phyloP scores from a whole-genome alignment of 257 asterid species.

The Petunia axillaris region DNA sequence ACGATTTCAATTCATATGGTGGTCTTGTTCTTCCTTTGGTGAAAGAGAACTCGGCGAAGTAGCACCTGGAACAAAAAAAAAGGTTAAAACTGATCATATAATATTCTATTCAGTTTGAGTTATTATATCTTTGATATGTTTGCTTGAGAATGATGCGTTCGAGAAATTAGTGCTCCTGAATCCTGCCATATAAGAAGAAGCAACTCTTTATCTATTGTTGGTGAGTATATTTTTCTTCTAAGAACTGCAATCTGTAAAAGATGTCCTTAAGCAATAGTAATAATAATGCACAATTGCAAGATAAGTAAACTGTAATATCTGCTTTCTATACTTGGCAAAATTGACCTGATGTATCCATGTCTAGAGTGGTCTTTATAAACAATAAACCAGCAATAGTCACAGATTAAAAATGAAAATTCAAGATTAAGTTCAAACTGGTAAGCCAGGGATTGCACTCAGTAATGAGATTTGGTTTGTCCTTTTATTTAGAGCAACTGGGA shows the following conservation, averaged over 20 bases:
- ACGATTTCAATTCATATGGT: too few relatives aligned
- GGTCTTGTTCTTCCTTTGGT: too few relatives aligned
- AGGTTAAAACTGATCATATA: too few relatives aligned
- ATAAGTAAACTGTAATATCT: not conserved
- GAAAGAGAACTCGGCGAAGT: too few relatives aligned
- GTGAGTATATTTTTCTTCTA: not conserved
- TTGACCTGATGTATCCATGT: not conserved
- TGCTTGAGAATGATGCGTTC: conserved; percentile 41
- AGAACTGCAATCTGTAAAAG: not conserved
- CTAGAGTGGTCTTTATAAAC: not conserved
- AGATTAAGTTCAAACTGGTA: conserved; percentile 54
- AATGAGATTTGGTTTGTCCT: conserved; percentile 68
- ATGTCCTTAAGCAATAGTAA: not conserved
- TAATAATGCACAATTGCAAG: not conserved
- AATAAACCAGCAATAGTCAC: not conserved
- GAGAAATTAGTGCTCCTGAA: conserved; percentile 65
- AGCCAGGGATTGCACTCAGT: conserved; percentile 74
- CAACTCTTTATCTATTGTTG: not conserved
- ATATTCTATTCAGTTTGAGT: too few relatives aligned
- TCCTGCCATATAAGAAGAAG: conserved; percentile 47
- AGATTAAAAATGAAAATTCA: not conserved
- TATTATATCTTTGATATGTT: too few relatives aligned
- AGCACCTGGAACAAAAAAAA: too few relatives aligned
- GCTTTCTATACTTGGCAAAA: not conserved
- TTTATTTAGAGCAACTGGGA: conserved; percentile 32